Evolutionary conservation across 495 filamentous ascomycete genomes (phyloP).

Genomic region (Penicillium longicatenatum): DNA sequence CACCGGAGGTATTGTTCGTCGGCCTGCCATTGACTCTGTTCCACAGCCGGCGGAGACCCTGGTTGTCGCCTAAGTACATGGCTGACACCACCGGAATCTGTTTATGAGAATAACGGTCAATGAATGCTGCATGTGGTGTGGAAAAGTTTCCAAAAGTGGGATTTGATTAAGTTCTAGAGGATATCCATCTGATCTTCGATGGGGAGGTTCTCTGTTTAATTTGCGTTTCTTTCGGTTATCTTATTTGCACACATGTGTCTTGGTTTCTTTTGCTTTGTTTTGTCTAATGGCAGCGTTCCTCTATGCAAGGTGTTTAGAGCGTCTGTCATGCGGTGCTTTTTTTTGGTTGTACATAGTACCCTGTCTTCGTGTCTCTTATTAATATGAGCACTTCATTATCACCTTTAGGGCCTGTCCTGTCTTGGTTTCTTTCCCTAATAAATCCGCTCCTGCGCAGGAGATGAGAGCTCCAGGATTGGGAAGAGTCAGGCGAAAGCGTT

Average conservation of each 20-base stretch:
- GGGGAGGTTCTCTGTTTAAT: slow-evolving; percentile 10
- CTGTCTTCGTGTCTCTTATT: slow-evolving; percentile 6
- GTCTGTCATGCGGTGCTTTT: slow-evolving; percentile 25
- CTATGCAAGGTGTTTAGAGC: slow-evolving; percentile 38
- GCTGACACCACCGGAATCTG: background rate
- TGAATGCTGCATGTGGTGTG: slow-evolving; percentile 2
- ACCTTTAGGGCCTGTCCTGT: background rate
- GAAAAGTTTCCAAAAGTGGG: slow-evolving; percentile 9
- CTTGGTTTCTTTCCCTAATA: background rate
- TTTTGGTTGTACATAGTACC: slow-evolving; percentile 31
- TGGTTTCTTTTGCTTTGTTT: slow-evolving; percentile 12
- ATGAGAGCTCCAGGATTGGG: background rate
- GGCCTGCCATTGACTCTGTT: slow-evolving; percentile 59
- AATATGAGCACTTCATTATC: background rate
- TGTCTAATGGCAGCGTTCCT: slow-evolving; percentile 24
- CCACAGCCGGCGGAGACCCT: slow-evolving; percentile 33
- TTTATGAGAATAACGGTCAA: slow-evolving; percentile 20
- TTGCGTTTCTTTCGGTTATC: slow-evolving; percentile 4
- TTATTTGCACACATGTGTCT: slow-evolving; percentile 1
- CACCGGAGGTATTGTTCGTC: slow-evolving; percentile 92
- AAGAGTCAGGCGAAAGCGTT: no score
- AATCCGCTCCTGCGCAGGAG: no score
- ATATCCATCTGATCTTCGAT: background rate
- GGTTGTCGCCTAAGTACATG: slow-evolving; percentile 29
- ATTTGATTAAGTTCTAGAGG: background rate